Percentiles rank a stretch among this genome's conserved stretches.
phyloP scores from a whole-genome alignment of 1,284 basidiomycete genomes.

The Irpex sp. region DNA sequence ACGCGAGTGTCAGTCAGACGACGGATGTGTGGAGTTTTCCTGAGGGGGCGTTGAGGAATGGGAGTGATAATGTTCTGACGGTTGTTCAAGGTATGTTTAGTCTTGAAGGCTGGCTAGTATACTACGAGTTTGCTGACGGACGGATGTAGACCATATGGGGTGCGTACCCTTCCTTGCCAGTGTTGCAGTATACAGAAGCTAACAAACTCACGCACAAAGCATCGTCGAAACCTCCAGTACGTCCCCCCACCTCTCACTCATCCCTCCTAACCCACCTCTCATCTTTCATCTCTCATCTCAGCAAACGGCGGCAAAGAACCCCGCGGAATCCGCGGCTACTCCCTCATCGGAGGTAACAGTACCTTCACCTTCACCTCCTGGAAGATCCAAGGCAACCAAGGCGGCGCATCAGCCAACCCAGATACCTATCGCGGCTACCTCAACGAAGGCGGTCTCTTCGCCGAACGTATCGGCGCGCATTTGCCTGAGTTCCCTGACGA shows the following conservation, averaged over 20 bases:
- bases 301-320: constrained; percentile 49
- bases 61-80: constrained; percentile 44
- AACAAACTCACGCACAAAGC: constrained; percentile 20
- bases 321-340: constrained; percentile 47
- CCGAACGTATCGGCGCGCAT: constrained; percentile 50
- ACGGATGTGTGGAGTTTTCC: constrained; percentile 40
- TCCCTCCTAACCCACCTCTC: background rate
- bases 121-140: background rate
- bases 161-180: constrained; percentile 17
- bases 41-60: constrained; percentile 29
- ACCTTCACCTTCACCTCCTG: constrained; percentile 41
- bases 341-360: constrained; percentile 37
- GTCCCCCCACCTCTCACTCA: constrained; percentile 13
- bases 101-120: too few relatives aligned
- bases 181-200: background rate
- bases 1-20: constrained; percentile 36
- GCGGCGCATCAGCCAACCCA: constrained; percentile 38
- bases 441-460: constrained; percentile 52
- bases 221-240: constrained; percentile 44
- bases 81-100: constrained; percentile 39
- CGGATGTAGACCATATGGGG: constrained; percentile 43
- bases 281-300: constrained; percentile 13
- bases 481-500: constrained; percentile 46
- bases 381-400: constrained; percentile 53
- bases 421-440: constrained; percentile 47